Evolutionary conservation across 345 rosid species (phyloP), one percentile per base, ranked within the genome.

Genomic region (Toxicodendron radicans): DNA sequence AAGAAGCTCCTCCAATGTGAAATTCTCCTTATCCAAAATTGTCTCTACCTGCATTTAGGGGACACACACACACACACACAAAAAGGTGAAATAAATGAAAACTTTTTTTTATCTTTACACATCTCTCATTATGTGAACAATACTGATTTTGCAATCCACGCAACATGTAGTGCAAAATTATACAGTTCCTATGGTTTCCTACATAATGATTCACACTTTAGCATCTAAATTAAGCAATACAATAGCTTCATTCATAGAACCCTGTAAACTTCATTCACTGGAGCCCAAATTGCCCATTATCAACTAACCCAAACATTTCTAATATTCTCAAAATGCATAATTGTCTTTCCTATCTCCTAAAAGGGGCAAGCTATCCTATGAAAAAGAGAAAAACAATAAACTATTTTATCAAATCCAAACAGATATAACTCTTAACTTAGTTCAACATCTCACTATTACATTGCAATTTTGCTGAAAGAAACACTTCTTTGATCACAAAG

Each of bases 1-100:
- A 68, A 94, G 94, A 84, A 94, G 96, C 84, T 94, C 98, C 76
- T 94, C 97, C 82, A 94, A 62, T 33, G 97, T 88, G 78, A 86
- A 92, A 73, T 83, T 84, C 10, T 88, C 96, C 84, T 92, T 94
- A 64, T 94, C 98, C 85, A 94, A 85, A 83, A 94, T 88, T 60
- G 95, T 73, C 83, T 94, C 98, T 87, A 94, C 95, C 98, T 94
- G 84, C 75, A 80, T 76, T 57, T 70, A 14, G 24, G 70, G n/a
- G n/a, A n/a, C n/a, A n/a, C n/a, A n/a, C n/a, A n/a, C n/a, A n/a
- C n/a, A 76, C 60, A 52, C 63, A n/a, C n/a, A n/a, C n/a, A n/a
- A n/a, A n/a, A 68, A 21, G 58, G 49, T 18, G 30, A 41, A 74
- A 8, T 10, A 20, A 35, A 27, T 17, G 23, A n/a, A n/a, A n/a